A percentile compares a stretch with the other conserved stretches of the same genome.
phyloP scores from a whole-genome alignment of 1,139 yeast species.

The Geotrichum carabidarum region DNA sequence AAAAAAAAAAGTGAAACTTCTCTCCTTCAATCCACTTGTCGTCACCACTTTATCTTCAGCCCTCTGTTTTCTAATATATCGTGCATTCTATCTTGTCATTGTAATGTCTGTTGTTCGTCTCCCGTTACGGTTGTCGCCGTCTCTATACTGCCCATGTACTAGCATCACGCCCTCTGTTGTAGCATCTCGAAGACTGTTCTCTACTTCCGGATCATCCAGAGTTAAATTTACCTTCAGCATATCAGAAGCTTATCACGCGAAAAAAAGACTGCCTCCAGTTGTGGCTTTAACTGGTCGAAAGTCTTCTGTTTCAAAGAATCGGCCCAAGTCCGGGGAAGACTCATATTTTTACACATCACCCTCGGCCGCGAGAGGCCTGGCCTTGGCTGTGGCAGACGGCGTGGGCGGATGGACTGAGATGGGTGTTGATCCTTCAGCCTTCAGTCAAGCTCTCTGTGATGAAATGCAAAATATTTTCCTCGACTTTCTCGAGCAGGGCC shows the following conservation, averaged over 20 bases:
- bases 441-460: conserved; percentile 37
- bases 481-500: not conserved
- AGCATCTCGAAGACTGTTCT: too few relatives aligned
- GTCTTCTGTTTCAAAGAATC: not conserved
- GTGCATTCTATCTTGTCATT: too few relatives aligned
- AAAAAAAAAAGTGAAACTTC: too few relatives aligned
- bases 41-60: too few relatives aligned
- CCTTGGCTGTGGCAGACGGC: conserved; percentile 93
- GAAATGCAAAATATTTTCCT: conserved; percentile 28
- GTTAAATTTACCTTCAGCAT: conserved; percentile 9
- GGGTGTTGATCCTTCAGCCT: conserved; percentile 69
- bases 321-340: conserved; percentile 67
- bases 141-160: too few relatives aligned
- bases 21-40: too few relatives aligned
- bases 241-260: conserved; percentile 16
- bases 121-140: too few relatives aligned
- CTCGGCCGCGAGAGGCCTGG: conserved; percentile 41
- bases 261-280: conserved; percentile 5
- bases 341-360: conserved; percentile 56
- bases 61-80: too few relatives aligned
- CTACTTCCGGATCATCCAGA: too few relatives aligned
- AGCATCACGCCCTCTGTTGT: too few relatives aligned
- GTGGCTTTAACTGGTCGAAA: not conserved
- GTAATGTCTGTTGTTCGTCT: too few relatives aligned
- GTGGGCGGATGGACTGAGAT: conserved; percentile 97